Base-by-base conservation (phyloP, 768 basidiomycete species). In the Naematelia encephala region DNA sequence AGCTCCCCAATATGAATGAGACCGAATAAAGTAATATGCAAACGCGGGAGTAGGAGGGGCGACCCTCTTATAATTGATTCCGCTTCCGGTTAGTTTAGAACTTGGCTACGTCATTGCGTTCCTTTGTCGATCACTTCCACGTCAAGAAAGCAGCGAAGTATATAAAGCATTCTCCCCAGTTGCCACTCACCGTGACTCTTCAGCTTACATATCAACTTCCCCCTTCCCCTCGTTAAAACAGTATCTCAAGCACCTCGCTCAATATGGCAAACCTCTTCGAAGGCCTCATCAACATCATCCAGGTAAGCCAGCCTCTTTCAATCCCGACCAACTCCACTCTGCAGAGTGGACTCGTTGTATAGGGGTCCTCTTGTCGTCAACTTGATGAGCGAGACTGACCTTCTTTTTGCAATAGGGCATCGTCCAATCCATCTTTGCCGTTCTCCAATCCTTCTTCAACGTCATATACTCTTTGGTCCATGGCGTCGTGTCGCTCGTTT, bases 251-350 rank as follows among this genome's bases (percentile, higher is more conserved):
- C 19, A 22, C 27, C 21, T 57, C 29, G n/a, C 4, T 29, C 60
- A 59, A 2, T 56, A 70, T 70, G 69, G 51, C 69, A 19, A 70
- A 68, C 60, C 44, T 70, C 45, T 28, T 70, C 58, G 53, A 61
- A 56, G 69, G 69, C 13, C 30, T 70, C 46, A 56, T 59, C 51
- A 51, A 68, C 48, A 57, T 58, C 19, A 44, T 70, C 60, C 56
- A 70, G 52, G 69, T 68, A 51, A 55, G 69, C 23, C 23, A 12
- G 30, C 25, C 5, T 10, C 23, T 10, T 12, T 51, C 21, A 23
- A 8, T 23, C 50, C 11, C 16, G 46, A 4, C 51, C 1, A 44
- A 51, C 1, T 42, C 14, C 26, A n/a, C 12, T 14, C 14, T 28
- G 3, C 30, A 3, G 54, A 13, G 19, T 8, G 16, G 21, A n/a